phyloP scores from a whole-genome alignment of 805 yeast species.

The Yamadazyma laniorum region DNA sequence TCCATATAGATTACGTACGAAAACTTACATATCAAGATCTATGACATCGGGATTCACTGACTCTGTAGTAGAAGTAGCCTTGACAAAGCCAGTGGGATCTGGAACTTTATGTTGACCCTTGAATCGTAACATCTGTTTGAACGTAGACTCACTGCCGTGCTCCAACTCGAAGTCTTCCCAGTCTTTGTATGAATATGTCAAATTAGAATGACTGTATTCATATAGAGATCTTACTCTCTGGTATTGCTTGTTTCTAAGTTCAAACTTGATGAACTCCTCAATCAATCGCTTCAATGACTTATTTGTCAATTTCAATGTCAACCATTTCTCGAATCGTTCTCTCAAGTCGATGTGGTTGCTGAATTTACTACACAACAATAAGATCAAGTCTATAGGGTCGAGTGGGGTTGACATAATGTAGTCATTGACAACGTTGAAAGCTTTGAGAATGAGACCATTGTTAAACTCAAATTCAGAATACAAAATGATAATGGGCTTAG shows the following conservation, averaged over 20 bases:
- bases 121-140: constrained; percentile 67
- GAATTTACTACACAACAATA: constrained; percentile 2
- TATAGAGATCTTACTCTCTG: constrained; percentile 63
- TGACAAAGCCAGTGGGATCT: constrained; percentile 39
- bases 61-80: constrained; percentile 22
- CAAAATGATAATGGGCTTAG: constrained; percentile 48
- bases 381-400: constrained; percentile 8
- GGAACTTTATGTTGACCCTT: constrained; percentile 42
- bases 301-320: constrained; percentile 39
- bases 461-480: constrained; percentile 64
- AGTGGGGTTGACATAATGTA: constrained; percentile 11
- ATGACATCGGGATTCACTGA: constrained; percentile 56
- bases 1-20: background rate
- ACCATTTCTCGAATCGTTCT: constrained; percentile 12
- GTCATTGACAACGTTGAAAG: constrained; percentile 30
- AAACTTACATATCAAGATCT: constrained; percentile 49
- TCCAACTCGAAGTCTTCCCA: constrained; percentile 78
- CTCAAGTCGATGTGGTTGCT: constrained; percentile 9
- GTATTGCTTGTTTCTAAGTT: constrained; percentile 49
- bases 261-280: constrained; percentile 56
- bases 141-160: constrained; percentile 68
- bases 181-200: constrained; percentile 9
- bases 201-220: constrained; percentile 31
- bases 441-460: constrained; percentile 49
- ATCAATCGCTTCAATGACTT: constrained; percentile 50